Base-by-base conservation (phyloP, 1,284 basidiomycete species). In the Tilletia indica region DNA sequence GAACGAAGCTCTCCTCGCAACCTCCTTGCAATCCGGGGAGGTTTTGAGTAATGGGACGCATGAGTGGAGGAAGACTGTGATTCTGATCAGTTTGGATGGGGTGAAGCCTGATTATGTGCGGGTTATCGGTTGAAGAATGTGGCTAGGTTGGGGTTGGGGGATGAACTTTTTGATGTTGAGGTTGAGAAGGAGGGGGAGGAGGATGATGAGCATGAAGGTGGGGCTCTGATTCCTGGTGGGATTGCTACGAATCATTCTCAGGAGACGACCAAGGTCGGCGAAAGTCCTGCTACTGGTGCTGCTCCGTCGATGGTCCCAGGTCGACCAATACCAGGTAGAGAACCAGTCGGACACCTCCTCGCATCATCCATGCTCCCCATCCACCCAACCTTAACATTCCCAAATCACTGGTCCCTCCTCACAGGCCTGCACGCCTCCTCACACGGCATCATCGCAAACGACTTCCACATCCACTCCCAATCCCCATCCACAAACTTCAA, bases 381-480 rank as follows among this genome's bases (percentile, higher is more conserved):
- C 19, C 96, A 95, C 78, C 94, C 94, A 1, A 92, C 92, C 0
- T 85, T 94, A 74, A 96, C 94, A 0, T 97, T 97, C 80, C 94
- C 84, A 0, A 85, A 85, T 68, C 82, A 85, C 73, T 84, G 80
- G 79, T 71, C 78, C 0, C 70, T 85, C n/a, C 70, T 85, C 72
- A 74, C 92, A 89, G 81, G 81, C 4, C 72, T 82, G 3, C 71
- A 77, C 66, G 78, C 80, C 25, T 74, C 73, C 2, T 75, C 77
- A 0, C 89, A 94, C 81, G 94, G 94, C 4, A 94, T 97, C 69
- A 88, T 97, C 12, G 94, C 90, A 14, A 97, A 97, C 81, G 92
- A 93, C 79, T 97, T 97, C 81, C 94, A 71, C 21, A 42, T 68
- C 34, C 25, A 56, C 9, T 31, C 25, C 61, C 66, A 48, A 38